These are phyloP conservation scores for Castanospermum australe DNA, from an alignment of 306 rosid genomes.

Conservation along the genomic window DNA sequence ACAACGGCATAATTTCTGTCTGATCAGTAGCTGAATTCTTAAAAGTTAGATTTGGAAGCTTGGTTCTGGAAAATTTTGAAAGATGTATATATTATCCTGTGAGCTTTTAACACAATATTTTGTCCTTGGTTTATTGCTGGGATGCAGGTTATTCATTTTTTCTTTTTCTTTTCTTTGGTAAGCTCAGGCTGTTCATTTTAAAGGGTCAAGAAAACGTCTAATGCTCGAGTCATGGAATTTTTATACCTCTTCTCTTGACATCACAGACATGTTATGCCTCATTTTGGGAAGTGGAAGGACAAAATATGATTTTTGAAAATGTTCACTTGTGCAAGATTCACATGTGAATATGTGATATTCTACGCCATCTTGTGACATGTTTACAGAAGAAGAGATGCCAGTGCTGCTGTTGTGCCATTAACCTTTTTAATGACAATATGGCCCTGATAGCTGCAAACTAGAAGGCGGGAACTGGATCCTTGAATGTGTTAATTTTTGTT, in stretches of 20 bases:
- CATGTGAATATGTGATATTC: background rate
- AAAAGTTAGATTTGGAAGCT: background rate
- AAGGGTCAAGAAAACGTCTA: slow-evolving; percentile 96
- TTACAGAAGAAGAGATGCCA: background rate
- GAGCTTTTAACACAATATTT: background rate
- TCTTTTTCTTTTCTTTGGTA: no score
- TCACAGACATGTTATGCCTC: slow-evolving; percentile 82
- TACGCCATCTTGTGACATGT: background rate
- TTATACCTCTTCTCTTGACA: slow-evolving; percentile 51
- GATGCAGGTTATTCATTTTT: slow-evolving; percentile 85
- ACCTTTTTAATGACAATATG: background rate
- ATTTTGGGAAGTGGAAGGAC: slow-evolving; percentile 83
- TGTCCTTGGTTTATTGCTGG: background rate
- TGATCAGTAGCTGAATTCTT: slow-evolving; percentile 12
- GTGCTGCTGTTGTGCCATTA: background rate
- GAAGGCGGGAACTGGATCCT: background rate
- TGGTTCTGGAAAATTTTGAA: background rate
- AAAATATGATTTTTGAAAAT: slow-evolving; percentile 72
- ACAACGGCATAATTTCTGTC: background rate
- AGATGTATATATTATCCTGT: background rate
- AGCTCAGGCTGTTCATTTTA: slow-evolving; percentile 93
- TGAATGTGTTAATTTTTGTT: background rate
- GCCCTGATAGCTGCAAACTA: slow-evolving; percentile 16
- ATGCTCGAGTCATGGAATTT: slow-evolving; percentile 95
- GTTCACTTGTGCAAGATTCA: background rate